Base-by-base conservation (phyloP, 2,329 filamentous ascomycete species). In the Proliferodiscus dingleyae region DNA sequence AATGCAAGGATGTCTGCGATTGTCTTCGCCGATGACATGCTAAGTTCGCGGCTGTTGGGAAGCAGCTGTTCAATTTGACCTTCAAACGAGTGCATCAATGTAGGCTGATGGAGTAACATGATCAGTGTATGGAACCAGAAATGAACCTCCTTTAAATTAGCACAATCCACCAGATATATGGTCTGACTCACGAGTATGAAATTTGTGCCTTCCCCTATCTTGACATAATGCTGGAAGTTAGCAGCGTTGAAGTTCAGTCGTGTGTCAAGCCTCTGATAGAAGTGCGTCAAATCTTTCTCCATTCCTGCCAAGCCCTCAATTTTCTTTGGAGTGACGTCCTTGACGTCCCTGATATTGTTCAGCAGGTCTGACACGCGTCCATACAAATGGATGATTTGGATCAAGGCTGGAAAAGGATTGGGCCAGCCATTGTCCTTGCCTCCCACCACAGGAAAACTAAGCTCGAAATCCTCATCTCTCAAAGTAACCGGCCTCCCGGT, bases 1-100 rank as follows among this genome's bases (percentile, higher is more conserved):
- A 94, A 94, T 1, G 86, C 84, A 7, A 94, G 68, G 13, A 95
- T 95, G 57, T 95, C 89, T 26, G 87, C 88, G 49, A 95, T 93
- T 0, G 89, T 94, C 68, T 94, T 95, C 10, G 89, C 89, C 19
- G 60, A 62, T 22, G 58, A 62, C 59, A 64, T 64, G 51, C 57
- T 61, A 6, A 83, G 65, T 62, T 93, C 87, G 45, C 87, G 81
- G 53, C 87, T 93, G 60, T 93, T 87, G 0, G 85, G 80, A 29
- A 89, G 80, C 1, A 95, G 72, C 45, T 89, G 84, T 40, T 87
- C 75, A 43, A 85, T 82, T 18, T 71, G 71, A 2, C 77, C 79
- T 54, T 81, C 80, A 57, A 93, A 89, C 0, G 85, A 87, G 38
- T 88, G 85, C 43, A 95, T 70, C 2, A 95, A 69, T 0, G 87